Base-by-base conservation (phyloP, 805 yeast species). In the Myxozyma monticola region DNA sequence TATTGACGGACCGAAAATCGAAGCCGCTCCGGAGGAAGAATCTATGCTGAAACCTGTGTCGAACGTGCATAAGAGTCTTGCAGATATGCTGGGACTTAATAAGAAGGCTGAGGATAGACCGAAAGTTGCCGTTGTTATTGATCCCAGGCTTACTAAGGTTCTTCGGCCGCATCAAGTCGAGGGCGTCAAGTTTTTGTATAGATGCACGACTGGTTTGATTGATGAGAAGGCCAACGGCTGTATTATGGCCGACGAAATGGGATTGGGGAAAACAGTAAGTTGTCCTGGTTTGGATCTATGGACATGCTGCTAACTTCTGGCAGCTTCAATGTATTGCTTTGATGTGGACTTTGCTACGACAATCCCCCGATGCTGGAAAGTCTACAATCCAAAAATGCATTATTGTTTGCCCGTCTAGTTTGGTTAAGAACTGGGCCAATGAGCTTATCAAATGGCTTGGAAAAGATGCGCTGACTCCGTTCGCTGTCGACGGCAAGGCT, bases 181-280 rank as follows among this genome's bases (percentile, higher is more conserved):
- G 42, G 99, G 99, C 56, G 96, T 91, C 36, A 80, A 87, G 66
- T 93, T 93, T 65, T 70, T 93, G 50, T 93, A 89, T 63, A 71
- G 90, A 48, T 91, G 99, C 68, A 88, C 95, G 0, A 78, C 96
- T 1, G 99, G 99, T 0, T 69, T 90, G 29, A 56, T 72, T 9
- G 70, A 71, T 30, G 60, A 62, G 1, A 75, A 84, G 29, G 97
- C 97, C 0, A 81, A 85, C 62, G 99, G 99, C 2, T 91, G 97
- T 64, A 91, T 91, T 43, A 91, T 91, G 98, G 97, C 97, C 0
- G 97, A 89, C 70, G 97, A 87, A 67, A 89, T 89, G 97, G 97
- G 96, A 3, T 73, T 88, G 34, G 96, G 96, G 22, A 88, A 88
- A 65, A 88, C 96, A 0, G 57, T 53, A 34, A 24, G 57, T 37